Conservation (phyloP, 345 rosid species). For the Gossypium bickii region DNA sequence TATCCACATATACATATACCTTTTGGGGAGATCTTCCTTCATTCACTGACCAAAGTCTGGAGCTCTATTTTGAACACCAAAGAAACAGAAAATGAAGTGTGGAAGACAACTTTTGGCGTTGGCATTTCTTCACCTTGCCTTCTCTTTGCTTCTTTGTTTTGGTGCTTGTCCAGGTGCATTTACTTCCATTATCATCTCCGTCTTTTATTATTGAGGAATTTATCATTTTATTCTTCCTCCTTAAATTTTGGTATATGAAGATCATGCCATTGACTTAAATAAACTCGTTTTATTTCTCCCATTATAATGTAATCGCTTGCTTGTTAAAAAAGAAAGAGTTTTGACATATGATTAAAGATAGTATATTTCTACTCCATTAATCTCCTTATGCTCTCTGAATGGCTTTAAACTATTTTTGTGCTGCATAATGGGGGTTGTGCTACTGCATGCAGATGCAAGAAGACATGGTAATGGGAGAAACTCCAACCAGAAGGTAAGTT, state of each 20-base stretch:
- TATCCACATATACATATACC: neutral
- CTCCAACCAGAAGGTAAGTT: conserved; percentile 2
- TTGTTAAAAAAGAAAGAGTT: neutral
- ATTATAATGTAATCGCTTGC: too few species aligned
- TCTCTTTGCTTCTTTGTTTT: conserved; percentile 6
- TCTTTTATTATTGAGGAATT: neutral
- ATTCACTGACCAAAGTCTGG: neutral
- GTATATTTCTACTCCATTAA: neutral
- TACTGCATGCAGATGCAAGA: neutral
- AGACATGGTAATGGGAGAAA: conserved; percentile 1
- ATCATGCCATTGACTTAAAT: too few species aligned
- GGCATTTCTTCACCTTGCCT: neutral
- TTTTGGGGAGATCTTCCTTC: conserved; percentile 9
- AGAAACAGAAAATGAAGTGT: neutral
- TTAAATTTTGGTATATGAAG: too few species aligned
- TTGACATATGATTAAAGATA: neutral
- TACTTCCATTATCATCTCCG: neutral
- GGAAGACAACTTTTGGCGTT: neutral
- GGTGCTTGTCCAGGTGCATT: conserved; percentile 3
- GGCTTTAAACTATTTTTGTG: neutral
- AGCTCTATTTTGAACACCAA: neutral
- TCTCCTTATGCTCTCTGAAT: neutral
- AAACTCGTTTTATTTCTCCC: too few species aligned
- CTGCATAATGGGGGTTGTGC: neutral
- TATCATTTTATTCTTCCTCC: neutral